These are phyloP conservation scores for Pyracantha coccinea DNA, from an alignment of 331 rosid genomes.

Conservation along the genomic window DNA sequence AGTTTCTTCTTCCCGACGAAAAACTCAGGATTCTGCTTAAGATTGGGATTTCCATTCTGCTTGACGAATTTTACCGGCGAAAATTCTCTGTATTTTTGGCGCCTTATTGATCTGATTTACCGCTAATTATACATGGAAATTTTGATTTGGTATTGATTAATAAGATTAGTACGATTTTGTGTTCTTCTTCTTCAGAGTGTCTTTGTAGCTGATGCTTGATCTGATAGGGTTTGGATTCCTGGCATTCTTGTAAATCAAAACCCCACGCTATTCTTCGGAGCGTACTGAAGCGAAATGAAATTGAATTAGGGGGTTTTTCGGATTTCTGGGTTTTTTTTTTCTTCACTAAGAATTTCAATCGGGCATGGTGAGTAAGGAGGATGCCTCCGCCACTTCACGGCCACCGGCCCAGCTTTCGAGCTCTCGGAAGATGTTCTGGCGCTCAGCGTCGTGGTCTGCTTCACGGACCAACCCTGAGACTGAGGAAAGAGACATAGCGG, in stretches of 20 bases:
- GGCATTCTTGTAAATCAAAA: conserved; percentile 16
- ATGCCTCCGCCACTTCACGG: conserved; percentile 33
- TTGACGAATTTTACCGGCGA: background rate
- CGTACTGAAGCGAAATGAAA: conserved; percentile 13
- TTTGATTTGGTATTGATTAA: background rate
- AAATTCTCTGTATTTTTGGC: background rate
- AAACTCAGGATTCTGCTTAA: background rate
- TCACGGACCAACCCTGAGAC: conserved; percentile 52
- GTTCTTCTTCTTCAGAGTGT: conserved; percentile 6
- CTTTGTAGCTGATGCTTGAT: conserved; percentile 25
- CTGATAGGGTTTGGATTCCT: conserved; percentile 24
- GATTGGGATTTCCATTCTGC: background rate
- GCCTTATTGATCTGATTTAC: conserved; percentile 4
- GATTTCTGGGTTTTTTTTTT: conserved; percentile 18
- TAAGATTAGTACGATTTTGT: background rate
- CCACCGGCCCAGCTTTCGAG: conserved; percentile 47
- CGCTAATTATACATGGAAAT: background rate
- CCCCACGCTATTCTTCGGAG: conserved; percentile 16
- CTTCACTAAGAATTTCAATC: conserved; percentile 11
- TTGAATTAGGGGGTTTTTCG: background rate
- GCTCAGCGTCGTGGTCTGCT: conserved; percentile 93
- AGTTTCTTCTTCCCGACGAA: background rate
- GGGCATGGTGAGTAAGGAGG: conserved; percentile 93
- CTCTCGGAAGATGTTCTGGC: conserved; percentile 76
- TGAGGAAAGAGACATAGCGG: conserved; percentile 36